phyloP scores from a whole-genome alignment of 768 basidiomycete species.

The Suillus discolor region DNA sequence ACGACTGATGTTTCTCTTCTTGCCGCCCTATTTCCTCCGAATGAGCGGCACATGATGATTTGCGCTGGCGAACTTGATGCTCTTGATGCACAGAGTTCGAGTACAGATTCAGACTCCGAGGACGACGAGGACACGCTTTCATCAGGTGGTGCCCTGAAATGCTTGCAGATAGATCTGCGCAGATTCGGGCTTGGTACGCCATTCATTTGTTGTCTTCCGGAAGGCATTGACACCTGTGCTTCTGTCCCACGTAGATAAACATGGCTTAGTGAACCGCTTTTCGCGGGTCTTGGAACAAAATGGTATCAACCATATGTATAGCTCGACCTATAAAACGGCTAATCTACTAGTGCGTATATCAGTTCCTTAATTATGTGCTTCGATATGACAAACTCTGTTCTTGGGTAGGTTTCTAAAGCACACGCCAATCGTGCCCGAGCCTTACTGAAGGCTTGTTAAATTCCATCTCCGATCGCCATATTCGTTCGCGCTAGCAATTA shows the following conservation, averaged over 20 bases:
- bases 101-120: slow-evolving; percentile 41
- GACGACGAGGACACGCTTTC: slow-evolving; percentile 35
- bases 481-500: neutral
- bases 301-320: slow-evolving; percentile 83
- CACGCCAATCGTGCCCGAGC: slow-evolving; percentile 59
- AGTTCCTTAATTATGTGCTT: neutral
- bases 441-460: slow-evolving; percentile 59
- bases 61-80: slow-evolving; percentile 71
- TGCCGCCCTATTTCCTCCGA: slow-evolving; percentile 69
- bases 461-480: neutral
- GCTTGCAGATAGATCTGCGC: slow-evolving; percentile 75
- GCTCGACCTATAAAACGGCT: slow-evolving; percentile 81
- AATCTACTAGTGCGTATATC: slow-evolving; percentile 62
- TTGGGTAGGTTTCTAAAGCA: slow-evolving; percentile 53
- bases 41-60: slow-evolving; percentile 73
- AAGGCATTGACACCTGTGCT: slow-evolving; percentile 5
- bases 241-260: slow-evolving; percentile 53
- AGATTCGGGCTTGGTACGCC: slow-evolving; percentile 68
- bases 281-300: slow-evolving; percentile 72
- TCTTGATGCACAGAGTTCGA: slow-evolving; percentile 42
- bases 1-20: slow-evolving; percentile 72
- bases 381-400: slow-evolving; percentile 1
- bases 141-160: slow-evolving; percentile 52
- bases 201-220: slow-evolving; percentile 5
- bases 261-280: slow-evolving; percentile 77